Evolutionary conservation across 768 basidiomycete genomes (phyloP), one percentile per base, ranked within the genome.

Genomic region (Leccinum truebloodii): DNA sequence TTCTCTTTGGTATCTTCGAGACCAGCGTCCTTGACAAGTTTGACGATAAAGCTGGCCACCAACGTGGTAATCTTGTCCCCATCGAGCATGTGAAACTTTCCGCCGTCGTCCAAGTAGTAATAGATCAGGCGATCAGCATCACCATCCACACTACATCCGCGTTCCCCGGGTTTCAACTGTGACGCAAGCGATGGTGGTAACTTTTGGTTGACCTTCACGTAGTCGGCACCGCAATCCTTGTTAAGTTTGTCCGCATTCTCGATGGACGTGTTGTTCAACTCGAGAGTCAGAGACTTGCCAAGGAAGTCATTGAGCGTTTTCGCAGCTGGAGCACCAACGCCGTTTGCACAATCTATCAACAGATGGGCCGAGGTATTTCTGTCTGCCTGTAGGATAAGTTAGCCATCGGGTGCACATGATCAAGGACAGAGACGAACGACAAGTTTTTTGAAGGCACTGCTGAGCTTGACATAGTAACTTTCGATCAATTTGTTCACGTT

Each of bases 51-150:
- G 28, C 92, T 88, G 10, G 97, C 94, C 24, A 94, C 94, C 37
- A 99, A 81, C 1, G 90, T 88, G 4, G 97, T 92, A 59, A 98
- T 98, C 82, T 98, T 99, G 78, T 99, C 97, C 12, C 97, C 97
- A 66, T 99, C 97, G 46, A 99, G 83, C 84, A 99, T 86, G 67
- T 86, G 89, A 79, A 98, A 99, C 55, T 82, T 79, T 35, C 84
- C 81, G 32, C 81, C 79, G 60, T 88, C 85, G 71, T 94, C 92
- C 60, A 93, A 76, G 73, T 97, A 98, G 77, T 87, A 98, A 73
- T 94, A 99, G 70, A 99, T 95, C 65, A 99, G 78, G 41, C 97
- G 87, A 77, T 99, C 97, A 4, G 97, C 97, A 73, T 99, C 97
- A 39, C 97, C 97, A 65, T 99, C 97, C 58, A 97, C 82, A 70